phyloP scores from a whole-genome alignment of 225 moss, liverwort and hornwort species.

The Polytrichum commune region DNA sequence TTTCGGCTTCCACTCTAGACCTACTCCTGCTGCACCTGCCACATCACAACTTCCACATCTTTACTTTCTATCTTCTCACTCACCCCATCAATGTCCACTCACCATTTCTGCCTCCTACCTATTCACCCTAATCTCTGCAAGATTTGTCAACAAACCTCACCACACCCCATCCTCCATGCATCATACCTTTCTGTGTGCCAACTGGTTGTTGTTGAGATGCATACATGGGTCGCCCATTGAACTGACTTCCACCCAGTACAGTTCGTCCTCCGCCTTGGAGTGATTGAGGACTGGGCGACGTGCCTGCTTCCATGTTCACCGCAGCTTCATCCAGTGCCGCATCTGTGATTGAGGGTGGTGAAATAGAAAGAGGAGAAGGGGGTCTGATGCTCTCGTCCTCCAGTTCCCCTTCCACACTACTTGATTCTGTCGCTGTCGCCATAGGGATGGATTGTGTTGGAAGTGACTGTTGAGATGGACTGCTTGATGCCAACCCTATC shows the following conservation, averaged over 20 bases:
- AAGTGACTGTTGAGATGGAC: conserved; percentile 14
- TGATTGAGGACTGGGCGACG: conserved; percentile 24
- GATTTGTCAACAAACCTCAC: too few species aligned
- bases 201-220: conserved; percentile 68
- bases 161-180: too few species aligned
- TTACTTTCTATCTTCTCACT: too few species aligned
- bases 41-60: not conserved
- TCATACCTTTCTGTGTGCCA: conserved; percentile 68
- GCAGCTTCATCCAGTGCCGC: conserved; percentile 17
- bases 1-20: conserved; percentile 72
- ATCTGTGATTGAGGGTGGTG: conserved; percentile 36
- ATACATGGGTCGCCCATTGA: conserved; percentile 51
- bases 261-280: conserved; percentile 36
- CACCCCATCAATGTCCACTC: too few species aligned
- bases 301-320: conserved; percentile 26
- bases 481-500: conserved; percentile 7
- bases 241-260: conserved; percentile 48
- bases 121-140: too few species aligned
- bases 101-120: too few species aligned
- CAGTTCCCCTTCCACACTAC: not conserved
- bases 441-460: conserved; percentile 23
- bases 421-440: not conserved
- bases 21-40: conserved; percentile 29
- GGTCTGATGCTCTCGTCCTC: conserved; percentile 25
- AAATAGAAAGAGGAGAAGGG: conserved; percentile 23